Percentiles rank a stretch among this genome's conserved stretches.
Conservation (phyloP, 148 eudicot genomes). For the Vaccinium myrtillus region DNA sequence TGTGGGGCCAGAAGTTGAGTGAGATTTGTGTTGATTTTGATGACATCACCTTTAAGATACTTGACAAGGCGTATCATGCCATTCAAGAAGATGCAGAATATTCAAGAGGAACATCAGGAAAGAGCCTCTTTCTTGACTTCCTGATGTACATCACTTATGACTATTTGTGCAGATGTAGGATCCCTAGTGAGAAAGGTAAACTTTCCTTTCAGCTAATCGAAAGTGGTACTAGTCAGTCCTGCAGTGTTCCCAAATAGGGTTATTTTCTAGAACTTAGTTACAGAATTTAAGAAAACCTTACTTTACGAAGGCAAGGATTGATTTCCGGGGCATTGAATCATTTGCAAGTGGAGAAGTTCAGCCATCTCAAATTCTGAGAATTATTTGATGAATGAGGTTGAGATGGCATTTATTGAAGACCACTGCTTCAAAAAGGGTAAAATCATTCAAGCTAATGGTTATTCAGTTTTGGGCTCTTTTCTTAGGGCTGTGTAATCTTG, state of each 20-base stretch:
- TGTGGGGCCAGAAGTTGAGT: slow-evolving; percentile 76
- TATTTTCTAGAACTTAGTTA: neutral
- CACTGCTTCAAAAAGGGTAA: neutral
- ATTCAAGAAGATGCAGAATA: slow-evolving; percentile 36
- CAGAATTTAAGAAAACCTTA: neutral
- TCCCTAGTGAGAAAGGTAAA: slow-evolving; percentile 13
- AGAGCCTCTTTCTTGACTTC: slow-evolving; percentile 73
- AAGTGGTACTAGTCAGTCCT: slow-evolving; percentile 8
- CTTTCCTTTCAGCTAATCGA: slow-evolving; percentile 16
- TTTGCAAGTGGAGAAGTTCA: neutral
- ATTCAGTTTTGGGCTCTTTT: neutral
- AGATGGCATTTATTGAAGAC: neutral
- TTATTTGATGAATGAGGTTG: neutral
- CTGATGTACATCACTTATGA: slow-evolving; percentile 86
- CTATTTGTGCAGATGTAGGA: slow-evolving; percentile 43
- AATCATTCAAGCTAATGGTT: neutral
- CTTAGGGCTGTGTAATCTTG: neutral
- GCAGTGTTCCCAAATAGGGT: neutral
- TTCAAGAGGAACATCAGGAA: slow-evolving; percentile 46
- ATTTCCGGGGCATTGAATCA: neutral
- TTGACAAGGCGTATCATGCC: slow-evolving; percentile 60
- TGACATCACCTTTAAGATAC: slow-evolving; percentile 60
- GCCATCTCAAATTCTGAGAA: neutral
- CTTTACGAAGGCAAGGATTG: neutral
- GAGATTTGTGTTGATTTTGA: slow-evolving; percentile 61